phyloP scores from a whole-genome alignment of 148 eudicot genomes.

The Pouteria glomerata region DNA sequence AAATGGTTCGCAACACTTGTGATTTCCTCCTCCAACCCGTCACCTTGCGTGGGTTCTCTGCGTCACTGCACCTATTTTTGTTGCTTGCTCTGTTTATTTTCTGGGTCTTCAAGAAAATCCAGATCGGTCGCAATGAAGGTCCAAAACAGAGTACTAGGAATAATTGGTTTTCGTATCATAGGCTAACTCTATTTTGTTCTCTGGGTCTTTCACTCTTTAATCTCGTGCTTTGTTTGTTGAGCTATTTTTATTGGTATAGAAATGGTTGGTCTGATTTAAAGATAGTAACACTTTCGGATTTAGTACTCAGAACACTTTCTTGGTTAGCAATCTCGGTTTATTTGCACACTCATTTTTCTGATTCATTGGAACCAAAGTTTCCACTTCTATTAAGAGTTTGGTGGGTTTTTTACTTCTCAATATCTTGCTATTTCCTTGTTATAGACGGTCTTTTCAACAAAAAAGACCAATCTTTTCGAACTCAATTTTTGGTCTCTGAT shows the following conservation, averaged over 20 bases:
- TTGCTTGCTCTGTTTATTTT: background rate
- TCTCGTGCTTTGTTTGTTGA: slow-evolving; percentile 34
- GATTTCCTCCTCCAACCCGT: slow-evolving; percentile 13
- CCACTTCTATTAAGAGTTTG: slow-evolving; percentile 57
- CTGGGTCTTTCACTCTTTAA: slow-evolving; percentile 33
- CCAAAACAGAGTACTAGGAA: slow-evolving; percentile 19
- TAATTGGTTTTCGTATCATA: slow-evolving; percentile 23
- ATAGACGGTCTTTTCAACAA: slow-evolving; percentile 18
- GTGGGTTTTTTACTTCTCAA: slow-evolving; percentile 55
- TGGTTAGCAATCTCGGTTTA: slow-evolving; percentile 45
- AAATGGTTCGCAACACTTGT: background rate
- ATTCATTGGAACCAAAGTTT: slow-evolving; percentile 29
- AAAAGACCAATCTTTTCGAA: slow-evolving; percentile 19
- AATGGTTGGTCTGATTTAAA: slow-evolving; percentile 52
- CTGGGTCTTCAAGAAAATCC: slow-evolving; percentile 3
- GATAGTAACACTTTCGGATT: slow-evolving; percentile 38
- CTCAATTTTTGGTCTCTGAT: slow-evolving; percentile 37
- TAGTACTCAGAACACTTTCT: slow-evolving; percentile 26
- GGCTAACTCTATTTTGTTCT: slow-evolving; percentile 28
- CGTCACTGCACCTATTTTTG: slow-evolving; percentile 9
- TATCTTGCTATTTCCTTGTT: slow-evolving; percentile 55
- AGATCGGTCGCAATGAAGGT: slow-evolving; percentile 5
- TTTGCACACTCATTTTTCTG: slow-evolving; percentile 24
- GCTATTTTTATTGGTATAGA: slow-evolving; percentile 49
- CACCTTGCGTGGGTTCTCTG: slow-evolving; percentile 8